Conservation (phyloP, 331 rosid genomes). For the Quercus lobata region DNA sequence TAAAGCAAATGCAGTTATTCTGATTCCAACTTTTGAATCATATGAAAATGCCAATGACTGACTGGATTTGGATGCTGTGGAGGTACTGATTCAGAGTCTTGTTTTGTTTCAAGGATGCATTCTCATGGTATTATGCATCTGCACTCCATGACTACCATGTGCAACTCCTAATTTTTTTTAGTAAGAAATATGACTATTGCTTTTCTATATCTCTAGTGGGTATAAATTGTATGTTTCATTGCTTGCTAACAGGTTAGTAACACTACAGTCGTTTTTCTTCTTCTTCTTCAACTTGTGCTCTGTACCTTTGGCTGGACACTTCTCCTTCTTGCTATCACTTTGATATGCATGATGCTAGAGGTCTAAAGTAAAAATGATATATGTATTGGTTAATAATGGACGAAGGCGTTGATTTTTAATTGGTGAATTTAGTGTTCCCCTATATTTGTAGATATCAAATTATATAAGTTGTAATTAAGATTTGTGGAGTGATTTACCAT, state of each 20-base stretch:
- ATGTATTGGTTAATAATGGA: too few species aligned
- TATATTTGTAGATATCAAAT: too few species aligned
- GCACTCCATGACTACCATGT: neutral
- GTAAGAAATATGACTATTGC: neutral
- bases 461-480: too few species aligned
- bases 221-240: neutral
- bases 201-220: neutral
- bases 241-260: constrained; percentile 70
- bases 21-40: neutral
- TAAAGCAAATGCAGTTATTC: neutral
- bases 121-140: constrained; percentile 65
- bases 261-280: too few species aligned
- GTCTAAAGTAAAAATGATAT: too few species aligned
- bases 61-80: constrained; percentile 97
- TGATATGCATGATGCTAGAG: too few species aligned
- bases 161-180: neutral
- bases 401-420: too few species aligned
- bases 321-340: too few species aligned
- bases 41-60: neutral
- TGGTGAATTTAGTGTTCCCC: too few species aligned
- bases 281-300: too few species aligned
- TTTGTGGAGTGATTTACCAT: too few species aligned
- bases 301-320: too few species aligned
- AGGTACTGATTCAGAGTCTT: constrained; percentile 96
- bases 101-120: constrained; percentile 96